Evolutionary conservation across 2,329 filamentous ascomycete species (phyloP).

Genomic region (Colletotrichum tamarilloi): DNA sequence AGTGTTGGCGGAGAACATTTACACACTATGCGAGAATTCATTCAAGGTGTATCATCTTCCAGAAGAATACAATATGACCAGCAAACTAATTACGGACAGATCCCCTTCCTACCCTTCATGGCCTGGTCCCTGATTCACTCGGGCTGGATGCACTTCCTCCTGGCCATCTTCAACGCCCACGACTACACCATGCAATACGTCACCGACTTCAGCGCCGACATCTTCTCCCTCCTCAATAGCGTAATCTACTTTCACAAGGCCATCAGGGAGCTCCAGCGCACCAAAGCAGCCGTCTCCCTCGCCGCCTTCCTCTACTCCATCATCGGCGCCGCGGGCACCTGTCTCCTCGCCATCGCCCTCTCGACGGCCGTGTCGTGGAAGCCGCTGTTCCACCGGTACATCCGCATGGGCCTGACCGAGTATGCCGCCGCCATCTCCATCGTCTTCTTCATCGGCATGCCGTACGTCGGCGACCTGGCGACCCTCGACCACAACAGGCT

Average conservation of each 20-base stretch:
- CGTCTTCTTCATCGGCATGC: conserved; percentile 72
- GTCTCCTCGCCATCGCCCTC: conserved; percentile 69
- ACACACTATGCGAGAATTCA: conserved; percentile 63
- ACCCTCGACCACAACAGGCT: conserved; percentile 68
- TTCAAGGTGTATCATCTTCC: conserved; percentile 58
- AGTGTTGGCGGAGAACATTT: conserved; percentile 75
- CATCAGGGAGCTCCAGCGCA: conserved; percentile 71
- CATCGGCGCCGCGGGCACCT: conserved; percentile 72
- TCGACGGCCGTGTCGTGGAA: conserved; percentile 72
- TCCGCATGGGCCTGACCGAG: conserved; percentile 70
- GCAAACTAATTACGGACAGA: conserved; percentile 44
- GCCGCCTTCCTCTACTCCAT: conserved; percentile 74
- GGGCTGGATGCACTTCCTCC: conserved; percentile 72
- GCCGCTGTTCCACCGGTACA: conserved; percentile 69
- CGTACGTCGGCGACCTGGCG: conserved; percentile 69
- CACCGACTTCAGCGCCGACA: conserved; percentile 73
- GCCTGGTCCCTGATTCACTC: conserved; percentile 75
- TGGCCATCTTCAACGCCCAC: conserved; percentile 75
- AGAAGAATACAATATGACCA: neutral
- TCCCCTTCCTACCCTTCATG: conserved; percentile 74
- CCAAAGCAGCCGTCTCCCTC: conserved; percentile 65
- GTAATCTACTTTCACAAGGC: conserved; percentile 78
- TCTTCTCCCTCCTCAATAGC: conserved; percentile 74
- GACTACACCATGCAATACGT: conserved; percentile 79
- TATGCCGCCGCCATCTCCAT: conserved; percentile 76